Evolutionary conservation across 768 basidiomycete species (phyloP).

Genomic region (Scleroderma citrinum): DNA sequence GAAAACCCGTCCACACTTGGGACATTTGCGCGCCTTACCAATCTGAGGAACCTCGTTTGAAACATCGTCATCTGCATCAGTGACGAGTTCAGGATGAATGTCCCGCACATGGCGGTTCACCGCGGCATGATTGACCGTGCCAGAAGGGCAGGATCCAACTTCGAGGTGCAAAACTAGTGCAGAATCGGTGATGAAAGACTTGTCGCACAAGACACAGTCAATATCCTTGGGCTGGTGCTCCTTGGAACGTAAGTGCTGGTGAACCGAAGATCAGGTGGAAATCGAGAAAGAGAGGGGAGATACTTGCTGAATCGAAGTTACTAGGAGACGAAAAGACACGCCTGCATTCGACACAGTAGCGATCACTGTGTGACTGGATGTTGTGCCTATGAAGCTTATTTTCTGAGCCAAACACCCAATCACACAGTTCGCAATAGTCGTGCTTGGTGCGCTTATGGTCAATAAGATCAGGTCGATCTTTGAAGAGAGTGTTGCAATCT

Average conservation of each 20-base stretch:
- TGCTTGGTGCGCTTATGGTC: slow-evolving; percentile 36
- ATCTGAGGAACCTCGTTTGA: not conserved
- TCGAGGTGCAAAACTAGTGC: not conserved
- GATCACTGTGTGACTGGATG: slow-evolving; percentile 31
- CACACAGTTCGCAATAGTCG: slow-evolving; percentile 34
- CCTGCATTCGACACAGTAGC: slow-evolving; percentile 39
- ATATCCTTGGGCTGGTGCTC: not conserved
- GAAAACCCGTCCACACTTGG: not conserved
- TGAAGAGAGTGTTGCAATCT: slow-evolving; percentile 39
- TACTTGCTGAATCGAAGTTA: slow-evolving; percentile 24
- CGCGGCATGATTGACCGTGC: not conserved
- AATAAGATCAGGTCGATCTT: slow-evolving; percentile 28
- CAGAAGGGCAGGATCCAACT: not conserved
- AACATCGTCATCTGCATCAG: not conserved
- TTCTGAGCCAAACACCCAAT: slow-evolving; percentile 32
- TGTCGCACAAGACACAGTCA: not conserved
- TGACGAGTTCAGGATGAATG: not conserved
- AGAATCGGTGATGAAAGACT: not conserved
- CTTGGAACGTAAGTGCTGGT: not conserved
- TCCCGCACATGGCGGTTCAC: not conserved
- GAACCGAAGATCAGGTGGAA: not conserved
- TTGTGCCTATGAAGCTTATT: slow-evolving; percentile 38
- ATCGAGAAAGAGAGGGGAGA: not conserved
- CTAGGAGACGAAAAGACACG: slow-evolving; percentile 34
- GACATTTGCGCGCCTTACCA: not conserved